Conservation (phyloP, 2,329 filamentous ascomycete genomes). For the Diaporthe aspalathi region DNA sequence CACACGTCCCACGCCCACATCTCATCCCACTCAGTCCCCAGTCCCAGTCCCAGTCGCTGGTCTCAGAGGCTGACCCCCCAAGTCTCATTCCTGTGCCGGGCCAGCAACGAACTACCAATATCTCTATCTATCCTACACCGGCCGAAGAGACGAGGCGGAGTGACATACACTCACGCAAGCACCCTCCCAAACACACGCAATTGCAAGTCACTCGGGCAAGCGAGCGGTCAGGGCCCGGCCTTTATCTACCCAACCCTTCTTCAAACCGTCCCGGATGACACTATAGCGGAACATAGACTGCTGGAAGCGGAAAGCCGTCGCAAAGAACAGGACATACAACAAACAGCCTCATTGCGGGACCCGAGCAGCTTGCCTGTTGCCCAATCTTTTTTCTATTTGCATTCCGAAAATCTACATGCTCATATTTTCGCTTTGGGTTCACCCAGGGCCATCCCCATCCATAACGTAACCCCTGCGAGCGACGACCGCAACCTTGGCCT, state of each 20-base stretch:
- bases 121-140: slow-evolving; percentile 4
- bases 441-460: slow-evolving; percentile 15
- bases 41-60: neutral
- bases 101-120: slow-evolving; percentile 16
- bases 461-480: slow-evolving; percentile 18
- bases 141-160: slow-evolving; percentile 9
- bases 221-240: slow-evolving; percentile 16
- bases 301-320: slow-evolving; percentile 16
- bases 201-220: neutral
- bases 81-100: slow-evolving; percentile 11
- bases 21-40: neutral
- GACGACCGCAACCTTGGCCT: neutral
- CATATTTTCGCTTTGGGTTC: slow-evolving; percentile 1
- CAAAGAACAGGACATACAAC: slow-evolving; percentile 9
- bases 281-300: neutral
- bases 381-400: neutral
- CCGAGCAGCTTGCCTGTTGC: neutral
- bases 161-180: neutral
- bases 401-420: neutral
- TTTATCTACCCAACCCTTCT: neutral
- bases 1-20: neutral
- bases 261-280: slow-evolving; percentile 21
- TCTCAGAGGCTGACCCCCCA: too few relatives aligned
- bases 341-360: slow-evolving; percentile 8
- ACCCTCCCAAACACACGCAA: neutral